These are phyloP conservation scores for Aspergillus sclerotialis DNA, from an alignment of 2,329 filamentous ascomycete species.

Conservation along the genomic window DNA sequence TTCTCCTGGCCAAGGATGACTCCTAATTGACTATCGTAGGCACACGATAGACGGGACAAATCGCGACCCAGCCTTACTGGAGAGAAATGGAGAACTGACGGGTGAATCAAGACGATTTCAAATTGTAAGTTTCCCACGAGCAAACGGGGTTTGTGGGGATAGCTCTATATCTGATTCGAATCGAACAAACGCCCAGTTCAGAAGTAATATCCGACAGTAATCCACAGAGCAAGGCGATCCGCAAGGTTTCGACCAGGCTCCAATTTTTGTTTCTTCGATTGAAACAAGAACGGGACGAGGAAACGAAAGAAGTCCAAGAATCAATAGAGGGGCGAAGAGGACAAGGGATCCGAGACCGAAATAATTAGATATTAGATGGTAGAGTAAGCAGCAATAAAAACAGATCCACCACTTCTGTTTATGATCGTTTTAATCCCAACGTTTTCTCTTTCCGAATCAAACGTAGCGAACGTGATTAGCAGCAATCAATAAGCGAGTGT, in stretches of 20 bases:
- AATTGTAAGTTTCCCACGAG: not conserved
- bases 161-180: not conserved
- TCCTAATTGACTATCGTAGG: not conserved
- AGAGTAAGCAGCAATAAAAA: not conserved
- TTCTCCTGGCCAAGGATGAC: not conserved
- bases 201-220: not conserved
- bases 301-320: not conserved
- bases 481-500: slow-evolving; percentile 31
- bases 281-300: slow-evolving; percentile 4
- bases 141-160: not conserved
- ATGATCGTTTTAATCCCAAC: too few species aligned
- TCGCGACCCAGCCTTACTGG: not conserved
- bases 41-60: too few species aligned
- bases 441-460: not conserved
- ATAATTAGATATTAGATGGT: not conserved
- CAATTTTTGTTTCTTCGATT: slow-evolving; percentile 3
- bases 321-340: not conserved
- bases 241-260: not conserved
- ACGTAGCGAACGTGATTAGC: slow-evolving; percentile 35
- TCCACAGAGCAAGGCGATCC: not conserved
- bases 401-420: not conserved
- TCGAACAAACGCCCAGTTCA: not conserved
- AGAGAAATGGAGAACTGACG: not conserved
- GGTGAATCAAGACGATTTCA: not conserved
- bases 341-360: not conserved